Conservation (phyloP, 768 basidiomycete genomes). For the Amyloporia xantha region DNA sequence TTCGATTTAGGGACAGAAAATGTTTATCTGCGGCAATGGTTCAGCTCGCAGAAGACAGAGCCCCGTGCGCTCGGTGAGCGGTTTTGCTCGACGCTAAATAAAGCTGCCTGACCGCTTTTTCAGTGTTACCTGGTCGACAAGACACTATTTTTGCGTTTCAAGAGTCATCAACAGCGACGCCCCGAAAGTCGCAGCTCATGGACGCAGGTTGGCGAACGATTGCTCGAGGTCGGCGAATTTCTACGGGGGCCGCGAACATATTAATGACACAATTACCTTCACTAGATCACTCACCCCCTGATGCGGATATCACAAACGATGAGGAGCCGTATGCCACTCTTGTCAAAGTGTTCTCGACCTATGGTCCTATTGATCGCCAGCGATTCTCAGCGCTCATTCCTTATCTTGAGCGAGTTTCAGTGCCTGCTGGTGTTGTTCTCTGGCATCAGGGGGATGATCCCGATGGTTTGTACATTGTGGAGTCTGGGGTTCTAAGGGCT, state of each 20-base stretch:
- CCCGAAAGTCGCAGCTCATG: slow-evolving; percentile 57
- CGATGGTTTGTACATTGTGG: slow-evolving; percentile 85
- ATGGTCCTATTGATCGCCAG: slow-evolving; percentile 47
- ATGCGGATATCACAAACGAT: slow-evolving; percentile 26
- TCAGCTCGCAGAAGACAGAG: slow-evolving; percentile 57
- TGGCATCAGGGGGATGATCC: slow-evolving; percentile 75
- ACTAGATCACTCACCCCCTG: slow-evolving; percentile 14
- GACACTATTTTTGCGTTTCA: slow-evolving; percentile 41
- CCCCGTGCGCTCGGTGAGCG: slow-evolving; percentile 37
- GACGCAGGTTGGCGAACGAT: slow-evolving; percentile 71
- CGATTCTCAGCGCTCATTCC: slow-evolving; percentile 57
- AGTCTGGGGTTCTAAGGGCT: slow-evolving; percentile 80
- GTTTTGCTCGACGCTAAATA: no score
- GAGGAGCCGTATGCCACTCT: slow-evolving; percentile 71
- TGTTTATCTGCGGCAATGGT: slow-evolving; percentile 80
- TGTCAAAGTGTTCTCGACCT: slow-evolving; percentile 73
- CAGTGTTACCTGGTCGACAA: slow-evolving; percentile 55
- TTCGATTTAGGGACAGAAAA: slow-evolving; percentile 81
- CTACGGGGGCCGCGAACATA: no score
- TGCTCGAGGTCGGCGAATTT: slow-evolving; percentile 29
- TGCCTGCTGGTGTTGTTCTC: slow-evolving; percentile 53
- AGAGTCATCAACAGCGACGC: slow-evolving; percentile 53
- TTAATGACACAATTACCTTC: not conserved
- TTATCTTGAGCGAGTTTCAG: slow-evolving; percentile 61
- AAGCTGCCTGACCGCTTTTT: slow-evolving; percentile 4